Evolutionary conservation across 176 grass and related monocot species (phyloP).

Genomic region (Aegilops tauschii): DNA sequence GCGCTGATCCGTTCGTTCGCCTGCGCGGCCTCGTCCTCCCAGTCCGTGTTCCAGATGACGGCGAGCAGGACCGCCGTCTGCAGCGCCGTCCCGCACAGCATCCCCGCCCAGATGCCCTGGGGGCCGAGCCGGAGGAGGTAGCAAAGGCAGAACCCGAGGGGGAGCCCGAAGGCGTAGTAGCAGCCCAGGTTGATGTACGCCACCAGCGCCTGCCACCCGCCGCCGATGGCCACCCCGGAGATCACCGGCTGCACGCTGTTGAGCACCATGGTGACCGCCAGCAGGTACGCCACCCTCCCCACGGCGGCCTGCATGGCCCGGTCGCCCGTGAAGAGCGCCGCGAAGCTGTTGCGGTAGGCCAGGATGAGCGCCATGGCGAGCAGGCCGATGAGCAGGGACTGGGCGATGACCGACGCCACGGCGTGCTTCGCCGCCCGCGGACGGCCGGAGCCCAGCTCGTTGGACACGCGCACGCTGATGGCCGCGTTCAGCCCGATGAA

Average conservation of each 20-base stretch:
- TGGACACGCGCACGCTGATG: constrained; percentile 83
- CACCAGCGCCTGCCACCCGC: constrained; percentile 70
- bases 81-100: constrained; percentile 66
- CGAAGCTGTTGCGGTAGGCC: constrained; percentile 35
- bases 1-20: neutral
- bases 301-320: constrained; percentile 57
- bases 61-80: constrained; percentile 60
- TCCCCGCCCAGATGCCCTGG: constrained; percentile 75
- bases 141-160: constrained; percentile 66
- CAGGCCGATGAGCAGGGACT: constrained; percentile 63
- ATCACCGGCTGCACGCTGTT: constrained; percentile 95
- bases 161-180: constrained; percentile 80
- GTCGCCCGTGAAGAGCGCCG: constrained; percentile 63
- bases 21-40: constrained; percentile 50
- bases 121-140: constrained; percentile 47
- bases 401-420: constrained; percentile 52
- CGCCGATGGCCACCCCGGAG: constrained; percentile 77
- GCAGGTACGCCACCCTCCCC: constrained; percentile 46
- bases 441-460: constrained; percentile 72
- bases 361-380: constrained; percentile 47
- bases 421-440: constrained; percentile 62
- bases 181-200: constrained; percentile 83
- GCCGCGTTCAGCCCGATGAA: constrained; percentile 84
- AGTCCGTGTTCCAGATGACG: constrained; percentile 68
- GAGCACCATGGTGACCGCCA: constrained; percentile 82